These are phyloP conservation scores for Ophiostoma angusticollis DNA, from an alignment of 2,329 filamentous ascomycete genomes.

Conservation along the genomic window DNA sequence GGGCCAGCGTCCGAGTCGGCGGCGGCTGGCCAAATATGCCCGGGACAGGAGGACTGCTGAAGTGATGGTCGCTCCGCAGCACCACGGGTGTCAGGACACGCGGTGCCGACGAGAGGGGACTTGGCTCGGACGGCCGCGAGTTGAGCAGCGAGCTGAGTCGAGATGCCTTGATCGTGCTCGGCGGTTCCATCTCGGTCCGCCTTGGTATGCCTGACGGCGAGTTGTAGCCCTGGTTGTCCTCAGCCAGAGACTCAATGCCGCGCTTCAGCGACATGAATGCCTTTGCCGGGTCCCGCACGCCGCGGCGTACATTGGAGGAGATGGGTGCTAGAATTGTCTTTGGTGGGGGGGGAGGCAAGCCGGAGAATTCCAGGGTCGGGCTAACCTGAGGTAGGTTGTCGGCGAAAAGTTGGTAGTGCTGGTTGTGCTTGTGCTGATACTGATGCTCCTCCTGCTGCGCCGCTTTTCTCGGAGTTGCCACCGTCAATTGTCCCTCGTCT, in stretches of 20 bases:
- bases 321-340: slow-evolving; percentile 4
- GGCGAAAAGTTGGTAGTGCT: too few species aligned
- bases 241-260: slow-evolving; percentile 6
- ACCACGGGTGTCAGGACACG: background rate
- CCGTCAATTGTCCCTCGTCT: slow-evolving; percentile 31
- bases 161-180: background rate
- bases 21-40: slow-evolving; percentile 9
- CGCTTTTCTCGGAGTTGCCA: slow-evolving; percentile 34
- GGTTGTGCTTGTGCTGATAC: too few species aligned
- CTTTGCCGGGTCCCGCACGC: background rate
- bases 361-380: too few species aligned
- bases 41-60: slow-evolving; percentile 2
- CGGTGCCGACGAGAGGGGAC: slow-evolving; percentile 5
- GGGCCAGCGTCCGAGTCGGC: slow-evolving; percentile 6
- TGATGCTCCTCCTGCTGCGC: too few species aligned
- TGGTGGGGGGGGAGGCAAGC: background rate
- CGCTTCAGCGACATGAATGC: slow-evolving; percentile 5
- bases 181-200: background rate
- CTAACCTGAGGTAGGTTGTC: too few species aligned
- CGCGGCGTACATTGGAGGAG: slow-evolving; percentile 8
- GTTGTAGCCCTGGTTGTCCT: slow-evolving; percentile 2
- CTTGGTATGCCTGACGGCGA: background rate
- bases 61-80: background rate
- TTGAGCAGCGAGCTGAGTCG: slow-evolving; percentile 11
- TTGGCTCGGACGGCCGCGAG: slow-evolving; percentile 9